Conservation (phyloP, 1,139 yeast species). For the Yamadazyma triangularis region DNA sequence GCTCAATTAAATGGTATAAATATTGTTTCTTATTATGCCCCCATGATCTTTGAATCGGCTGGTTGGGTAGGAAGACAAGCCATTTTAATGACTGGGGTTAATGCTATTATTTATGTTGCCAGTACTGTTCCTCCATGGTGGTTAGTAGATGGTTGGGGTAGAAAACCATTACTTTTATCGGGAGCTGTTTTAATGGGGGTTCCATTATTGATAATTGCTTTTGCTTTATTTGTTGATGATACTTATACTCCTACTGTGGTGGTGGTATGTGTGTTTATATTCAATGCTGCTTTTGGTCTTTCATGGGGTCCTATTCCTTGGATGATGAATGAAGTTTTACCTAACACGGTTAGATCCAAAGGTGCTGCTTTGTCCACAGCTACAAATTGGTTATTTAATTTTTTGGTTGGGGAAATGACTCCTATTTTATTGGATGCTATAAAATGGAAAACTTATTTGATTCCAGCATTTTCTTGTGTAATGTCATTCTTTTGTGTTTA, state of each 20-base stretch:
- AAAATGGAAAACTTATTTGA: slow-evolving; percentile 74
- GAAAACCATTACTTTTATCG: slow-evolving; percentile 71
- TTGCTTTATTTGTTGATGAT: slow-evolving; percentile 57
- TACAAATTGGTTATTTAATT: slow-evolving; percentile 92
- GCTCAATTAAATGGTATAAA: slow-evolving; percentile 94
- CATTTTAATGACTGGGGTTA: slow-evolving; percentile 88
- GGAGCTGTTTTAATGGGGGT: slow-evolving; percentile 81
- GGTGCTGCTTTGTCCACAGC: slow-evolving; percentile 93
- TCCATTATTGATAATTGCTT: slow-evolving; percentile 62
- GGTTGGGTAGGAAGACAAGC: slow-evolving; percentile 92
- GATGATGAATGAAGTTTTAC: slow-evolving; percentile 89
- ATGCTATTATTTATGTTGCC: slow-evolving; percentile 66
- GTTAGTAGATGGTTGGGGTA: slow-evolving; percentile 85
- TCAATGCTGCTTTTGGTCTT: slow-evolving; percentile 83
- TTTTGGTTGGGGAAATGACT: slow-evolving; percentile 86
- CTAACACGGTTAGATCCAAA: slow-evolving; percentile 81
- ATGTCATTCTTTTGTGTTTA: slow-evolving; percentile 58
- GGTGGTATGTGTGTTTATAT: slow-evolving; percentile 69
- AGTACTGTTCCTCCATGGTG: slow-evolving; percentile 91
- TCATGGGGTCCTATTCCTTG: slow-evolving; percentile 96
- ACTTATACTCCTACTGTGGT: slow-evolving; percentile 66
- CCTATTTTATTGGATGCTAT: slow-evolving; percentile 77
- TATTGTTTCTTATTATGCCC: slow-evolving; percentile 89
- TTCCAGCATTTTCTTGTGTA: slow-evolving; percentile 76
- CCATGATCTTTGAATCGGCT: slow-evolving; percentile 89